phyloP scores from a whole-genome alignment of 768 basidiomycete species.

The Serendipita sp. region DNA sequence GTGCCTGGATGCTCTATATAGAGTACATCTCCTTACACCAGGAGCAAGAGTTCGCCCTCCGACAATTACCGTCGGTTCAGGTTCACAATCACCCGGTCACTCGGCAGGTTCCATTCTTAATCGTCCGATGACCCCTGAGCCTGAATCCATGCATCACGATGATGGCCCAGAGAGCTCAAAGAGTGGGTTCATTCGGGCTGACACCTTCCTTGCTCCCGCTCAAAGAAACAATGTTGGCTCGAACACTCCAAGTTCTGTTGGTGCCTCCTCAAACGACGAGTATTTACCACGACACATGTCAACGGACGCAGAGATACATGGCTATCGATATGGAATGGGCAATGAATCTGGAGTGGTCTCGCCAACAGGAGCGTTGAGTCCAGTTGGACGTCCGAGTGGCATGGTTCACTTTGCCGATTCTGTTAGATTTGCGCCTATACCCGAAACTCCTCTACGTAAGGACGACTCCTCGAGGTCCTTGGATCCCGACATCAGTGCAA shows the following conservation, averaged over 20 bases:
- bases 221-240: not conserved
- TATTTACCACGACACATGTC: not conserved
- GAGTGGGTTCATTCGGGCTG: not conserved
- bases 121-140: not conserved
- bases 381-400: not conserved
- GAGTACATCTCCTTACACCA: not conserved
- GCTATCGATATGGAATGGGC: not conserved
- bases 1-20: slow-evolving; percentile 6
- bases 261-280: not conserved
- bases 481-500: not conserved
- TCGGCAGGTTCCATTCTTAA: not conserved
- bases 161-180: not conserved
- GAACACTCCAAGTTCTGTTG: not conserved
- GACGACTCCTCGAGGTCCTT: not conserved
- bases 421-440: not conserved
- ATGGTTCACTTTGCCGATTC: not conserved
- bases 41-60: not conserved
- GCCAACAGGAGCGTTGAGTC: not conserved
- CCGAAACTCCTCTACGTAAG: not conserved
- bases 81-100: slow-evolving; percentile 26
- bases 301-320: not conserved
- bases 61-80: not conserved
- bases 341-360: not conserved
- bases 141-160: not conserved
- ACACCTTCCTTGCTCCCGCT: not conserved